Conservation (phyloP, 495 filamentous ascomycete genomes). For the Aspergillus kassunensis region DNA sequence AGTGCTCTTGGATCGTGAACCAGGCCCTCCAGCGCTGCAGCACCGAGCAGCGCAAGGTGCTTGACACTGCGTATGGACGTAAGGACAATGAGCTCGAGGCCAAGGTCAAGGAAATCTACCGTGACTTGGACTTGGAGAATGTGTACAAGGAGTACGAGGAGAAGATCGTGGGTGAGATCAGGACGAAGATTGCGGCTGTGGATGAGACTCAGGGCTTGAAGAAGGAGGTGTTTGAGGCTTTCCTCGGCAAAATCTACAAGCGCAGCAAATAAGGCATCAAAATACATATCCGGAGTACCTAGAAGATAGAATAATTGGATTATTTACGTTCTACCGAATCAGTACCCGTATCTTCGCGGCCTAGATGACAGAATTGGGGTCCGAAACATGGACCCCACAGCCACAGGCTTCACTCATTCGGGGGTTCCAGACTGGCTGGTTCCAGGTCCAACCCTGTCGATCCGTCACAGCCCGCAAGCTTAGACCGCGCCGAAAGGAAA, state of each 20-base stretch:
- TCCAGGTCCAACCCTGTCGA: too few relatives aligned
- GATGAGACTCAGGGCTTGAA: constrained; percentile 85
- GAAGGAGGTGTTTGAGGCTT: constrained; percentile 84
- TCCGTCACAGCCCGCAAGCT: too few relatives aligned
- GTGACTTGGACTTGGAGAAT: constrained; percentile 76
- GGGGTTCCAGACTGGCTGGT: too few relatives aligned
- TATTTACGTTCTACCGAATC: too few relatives aligned
- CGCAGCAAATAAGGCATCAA: constrained; percentile 66
- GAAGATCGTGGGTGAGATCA: constrained; percentile 68
- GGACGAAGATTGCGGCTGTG: constrained; percentile 67
- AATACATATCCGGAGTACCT: background rate
- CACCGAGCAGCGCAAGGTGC: constrained; percentile 74
- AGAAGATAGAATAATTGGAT: background rate
- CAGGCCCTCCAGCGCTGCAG: constrained; percentile 75
- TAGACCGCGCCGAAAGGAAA: background rate
- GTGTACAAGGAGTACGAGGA: constrained; percentile 88
- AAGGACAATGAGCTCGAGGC: constrained; percentile 79
- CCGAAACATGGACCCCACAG: background rate
- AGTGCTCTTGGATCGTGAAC: constrained; percentile 97
- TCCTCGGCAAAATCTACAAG: constrained; percentile 96
- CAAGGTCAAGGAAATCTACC: constrained; percentile 80
- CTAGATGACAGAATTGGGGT: too few relatives aligned
- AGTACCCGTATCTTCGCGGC: too few relatives aligned
- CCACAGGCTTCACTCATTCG: background rate
- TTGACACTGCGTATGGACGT: constrained; percentile 80